Conservation (phyloP, 371 early-diverging fungal species). For the Apophysomyces ossiformis region DNA sequence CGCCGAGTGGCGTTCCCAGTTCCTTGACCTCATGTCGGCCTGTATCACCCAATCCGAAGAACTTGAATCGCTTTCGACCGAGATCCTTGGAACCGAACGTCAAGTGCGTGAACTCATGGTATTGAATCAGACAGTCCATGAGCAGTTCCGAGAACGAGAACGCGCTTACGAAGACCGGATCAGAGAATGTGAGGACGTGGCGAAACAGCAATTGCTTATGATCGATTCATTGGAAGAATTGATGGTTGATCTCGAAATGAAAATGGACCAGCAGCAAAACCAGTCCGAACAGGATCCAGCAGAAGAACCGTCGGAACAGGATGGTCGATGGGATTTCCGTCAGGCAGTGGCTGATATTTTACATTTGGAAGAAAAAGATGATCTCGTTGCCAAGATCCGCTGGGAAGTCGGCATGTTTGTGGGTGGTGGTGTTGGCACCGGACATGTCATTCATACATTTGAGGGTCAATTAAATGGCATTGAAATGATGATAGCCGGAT, state of each 20-base stretch:
- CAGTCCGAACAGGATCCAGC: constrained; percentile 4
- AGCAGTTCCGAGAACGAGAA: constrained; percentile 29
- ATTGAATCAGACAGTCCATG: constrained; percentile 19
- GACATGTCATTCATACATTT: constrained; percentile 44
- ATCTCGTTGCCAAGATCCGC: constrained; percentile 42
- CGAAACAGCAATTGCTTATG: constrained; percentile 29
- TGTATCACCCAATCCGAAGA: constrained; percentile 36
- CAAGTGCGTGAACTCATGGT: constrained; percentile 30
- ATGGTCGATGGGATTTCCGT: constrained; percentile 38
- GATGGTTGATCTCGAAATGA: constrained; percentile 29
- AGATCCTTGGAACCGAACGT: constrained; percentile 28
- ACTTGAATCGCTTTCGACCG: constrained; percentile 33
- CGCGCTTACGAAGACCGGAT: constrained; percentile 31
- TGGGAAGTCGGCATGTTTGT: constrained; percentile 54
- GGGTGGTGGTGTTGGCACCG: constrained; percentile 52
- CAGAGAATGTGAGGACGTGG: constrained; percentile 29
- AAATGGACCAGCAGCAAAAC: constrained; percentile 17
- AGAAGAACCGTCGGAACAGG: constrained; percentile 6
- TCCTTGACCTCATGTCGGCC: constrained; percentile 25
- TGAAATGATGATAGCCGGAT: constrained; percentile 50
- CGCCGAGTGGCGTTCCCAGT: constrained; percentile 33
- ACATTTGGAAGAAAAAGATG: constrained; percentile 38
- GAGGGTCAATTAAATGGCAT: constrained; percentile 37
- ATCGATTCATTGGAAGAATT: constrained; percentile 29
- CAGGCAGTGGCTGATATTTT: constrained; percentile 35